Percentiles rank a stretch among this genome's conserved stretches.
Conservation (phyloP, 2,329 filamentous ascomycete genomes). For the Aspergillus pseudotamarii region DNA sequence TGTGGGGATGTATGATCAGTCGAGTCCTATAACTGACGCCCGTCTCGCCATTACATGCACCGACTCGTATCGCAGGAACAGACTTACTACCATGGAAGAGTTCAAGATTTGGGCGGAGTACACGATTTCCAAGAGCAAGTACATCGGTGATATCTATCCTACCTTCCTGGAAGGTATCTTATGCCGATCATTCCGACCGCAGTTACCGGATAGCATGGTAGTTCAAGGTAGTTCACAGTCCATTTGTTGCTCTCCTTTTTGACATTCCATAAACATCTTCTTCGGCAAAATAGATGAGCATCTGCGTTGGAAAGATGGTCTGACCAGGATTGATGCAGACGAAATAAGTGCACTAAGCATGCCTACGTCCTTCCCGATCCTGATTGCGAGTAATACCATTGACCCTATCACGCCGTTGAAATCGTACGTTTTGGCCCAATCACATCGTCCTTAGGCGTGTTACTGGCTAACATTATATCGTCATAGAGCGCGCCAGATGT, state of each 20-base stretch:
- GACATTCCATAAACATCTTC: background rate
- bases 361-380: constrained; percentile 50
- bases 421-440: constrained; percentile 14
- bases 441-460: background rate
- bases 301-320: background rate
- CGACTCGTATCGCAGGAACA: constrained; percentile 29
- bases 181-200: constrained; percentile 17
- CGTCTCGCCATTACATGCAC: constrained; percentile 20
- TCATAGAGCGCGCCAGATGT: constrained; percentile 18
- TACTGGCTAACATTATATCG: constrained; percentile 6
- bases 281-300: background rate
- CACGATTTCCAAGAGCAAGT: constrained; percentile 40
- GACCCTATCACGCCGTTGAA: constrained; percentile 60
- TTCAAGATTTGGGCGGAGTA: constrained; percentile 37
- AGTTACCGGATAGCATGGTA: constrained; percentile 20
- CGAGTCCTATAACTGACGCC: constrained; percentile 16
- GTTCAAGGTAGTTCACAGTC: constrained; percentile 12
- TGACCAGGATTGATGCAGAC: constrained; percentile 10
- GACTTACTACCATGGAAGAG: constrained; percentile 38
- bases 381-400: constrained; percentile 58
- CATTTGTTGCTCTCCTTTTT: background rate
- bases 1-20: constrained; percentile 7
- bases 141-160: constrained; percentile 44
- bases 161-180: constrained; percentile 16
- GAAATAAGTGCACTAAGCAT: constrained; percentile 2